Percentiles rank a stretch among this genome's conserved stretches.
These are phyloP conservation scores for Pythium angustatum DNA, from an alignment of 352 stramenopile species.

Conservation along the genomic window DNA sequence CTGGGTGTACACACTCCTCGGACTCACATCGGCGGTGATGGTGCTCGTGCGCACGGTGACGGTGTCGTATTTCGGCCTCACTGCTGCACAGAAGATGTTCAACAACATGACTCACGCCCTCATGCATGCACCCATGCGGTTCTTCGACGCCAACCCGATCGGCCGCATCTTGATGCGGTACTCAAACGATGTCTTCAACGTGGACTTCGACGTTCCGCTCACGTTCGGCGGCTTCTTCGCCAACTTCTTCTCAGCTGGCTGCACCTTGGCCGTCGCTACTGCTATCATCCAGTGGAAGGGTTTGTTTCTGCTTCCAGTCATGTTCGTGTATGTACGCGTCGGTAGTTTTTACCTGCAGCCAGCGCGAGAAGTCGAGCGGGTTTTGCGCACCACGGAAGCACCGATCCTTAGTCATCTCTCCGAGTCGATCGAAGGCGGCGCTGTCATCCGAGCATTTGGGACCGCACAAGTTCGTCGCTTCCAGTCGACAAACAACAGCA, in stretches of 20 bases:
- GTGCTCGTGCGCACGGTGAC: background rate
- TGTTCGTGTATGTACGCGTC: conserved; percentile 75
- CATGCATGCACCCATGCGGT: conserved; percentile 80
- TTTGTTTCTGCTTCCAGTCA: conserved; percentile 62
- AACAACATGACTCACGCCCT: conserved; percentile 81
- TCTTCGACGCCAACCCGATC: conserved; percentile 90
- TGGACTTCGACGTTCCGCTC: conserved; percentile 62
- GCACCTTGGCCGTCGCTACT: conserved; percentile 58
- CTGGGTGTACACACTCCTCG: background rate
- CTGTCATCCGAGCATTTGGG: conserved; percentile 54
- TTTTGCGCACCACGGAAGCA: conserved; percentile 44
- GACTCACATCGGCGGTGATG: background rate
- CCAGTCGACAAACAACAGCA: conserved; percentile 32
- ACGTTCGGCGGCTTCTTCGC: conserved; percentile 39
- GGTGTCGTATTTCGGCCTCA: background rate
- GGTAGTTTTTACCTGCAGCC: conserved; percentile 42
- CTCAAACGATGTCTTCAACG: conserved; percentile 74
- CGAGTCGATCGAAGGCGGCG: conserved; percentile 45
- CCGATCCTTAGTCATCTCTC: conserved; percentile 54
- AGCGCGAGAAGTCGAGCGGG: conserved; percentile 46
- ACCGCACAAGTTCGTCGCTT: conserved; percentile 41
- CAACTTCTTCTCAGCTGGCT: conserved; percentile 55
- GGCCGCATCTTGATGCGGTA: conserved; percentile 89
- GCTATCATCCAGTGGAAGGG: conserved; percentile 64
- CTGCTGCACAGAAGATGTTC: conserved; percentile 50